Evolutionary conservation across 192 early-diverging fungal species (phyloP).

Genomic region (Coemansia sp.): DNA sequence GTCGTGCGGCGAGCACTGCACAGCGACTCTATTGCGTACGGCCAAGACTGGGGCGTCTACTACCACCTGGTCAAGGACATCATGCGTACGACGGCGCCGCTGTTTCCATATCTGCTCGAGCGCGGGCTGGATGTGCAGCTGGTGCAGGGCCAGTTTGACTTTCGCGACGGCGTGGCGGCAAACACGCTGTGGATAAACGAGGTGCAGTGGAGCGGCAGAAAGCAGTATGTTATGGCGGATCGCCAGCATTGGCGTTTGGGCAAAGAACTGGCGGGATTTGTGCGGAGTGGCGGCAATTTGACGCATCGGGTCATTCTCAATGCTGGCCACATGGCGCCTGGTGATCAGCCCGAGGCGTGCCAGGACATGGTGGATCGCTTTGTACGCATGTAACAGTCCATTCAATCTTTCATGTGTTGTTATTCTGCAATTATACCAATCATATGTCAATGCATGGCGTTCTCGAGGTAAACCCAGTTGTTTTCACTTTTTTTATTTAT

Average conservation of each 20-base stretch:
- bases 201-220: slow-evolving; percentile 51
- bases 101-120: slow-evolving; percentile 61
- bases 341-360: slow-evolving; percentile 60
- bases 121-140: slow-evolving; percentile 58
- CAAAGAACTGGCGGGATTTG: slow-evolving; percentile 61
- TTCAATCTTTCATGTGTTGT: not conserved
- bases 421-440: not conserved
- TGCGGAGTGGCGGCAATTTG: slow-evolving; percentile 57
- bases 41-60: slow-evolving; percentile 58
- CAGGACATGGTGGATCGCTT: slow-evolving; percentile 41
- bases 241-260: slow-evolving; percentile 50
- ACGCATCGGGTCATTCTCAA: slow-evolving; percentile 60
- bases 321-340: slow-evolving; percentile 76
- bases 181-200: slow-evolving; percentile 69
- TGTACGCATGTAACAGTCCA: slow-evolving; percentile 2
- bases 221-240: slow-evolving; percentile 56
- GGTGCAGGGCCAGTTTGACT: slow-evolving; percentile 83
- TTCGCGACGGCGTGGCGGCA: slow-evolving; percentile 71
- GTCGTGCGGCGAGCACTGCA: slow-evolving; percentile 62
- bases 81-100: slow-evolving; percentile 61
- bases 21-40: slow-evolving; percentile 52
- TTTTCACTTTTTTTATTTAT: not conserved
- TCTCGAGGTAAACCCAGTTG: not conserved
- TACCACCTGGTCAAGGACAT: slow-evolving; percentile 59
- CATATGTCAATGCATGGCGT: not conserved